phyloP scores from a whole-genome alignment of 1,284 basidiomycete genomes.

The Porodaedalea pini region DNA sequence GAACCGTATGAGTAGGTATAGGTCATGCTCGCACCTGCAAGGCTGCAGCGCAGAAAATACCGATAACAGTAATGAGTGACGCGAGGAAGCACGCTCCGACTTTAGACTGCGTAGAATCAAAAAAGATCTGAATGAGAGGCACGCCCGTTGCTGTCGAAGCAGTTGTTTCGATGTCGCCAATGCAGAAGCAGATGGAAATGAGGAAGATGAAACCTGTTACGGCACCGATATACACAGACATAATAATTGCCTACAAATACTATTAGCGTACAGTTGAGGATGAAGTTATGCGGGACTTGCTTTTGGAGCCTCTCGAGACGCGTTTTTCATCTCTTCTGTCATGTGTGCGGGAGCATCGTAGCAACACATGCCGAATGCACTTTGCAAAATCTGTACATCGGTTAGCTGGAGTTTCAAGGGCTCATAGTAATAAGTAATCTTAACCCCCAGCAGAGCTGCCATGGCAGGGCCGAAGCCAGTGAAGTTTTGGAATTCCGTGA shows the following conservation, averaged over 20 bases:
- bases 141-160: conserved; percentile 17
- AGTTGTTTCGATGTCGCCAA: conserved; percentile 16
- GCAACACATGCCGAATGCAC: conserved; percentile 20
- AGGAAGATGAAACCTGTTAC: conserved; percentile 20
- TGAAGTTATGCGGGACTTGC: neutral
- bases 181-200: conserved; percentile 20
- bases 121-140: conserved; percentile 21
- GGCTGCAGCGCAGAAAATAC: conserved; percentile 16
- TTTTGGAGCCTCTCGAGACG: conserved; percentile 18
- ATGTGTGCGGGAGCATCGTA: conserved; percentile 21
- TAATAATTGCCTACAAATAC: conserved; percentile 13
- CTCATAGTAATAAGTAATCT: neutral
- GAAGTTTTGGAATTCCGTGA: conserved; percentile 19
- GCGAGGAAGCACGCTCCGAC: conserved; percentile 17
- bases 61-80: conserved; percentile 15
- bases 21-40: conserved; percentile 2
- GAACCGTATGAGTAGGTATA: neutral
- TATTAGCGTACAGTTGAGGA: neutral
- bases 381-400: conserved; percentile 15
- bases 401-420: neutral
- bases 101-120: conserved; percentile 17
- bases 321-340: conserved; percentile 22
- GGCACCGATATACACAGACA: conserved; percentile 20
- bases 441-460: conserved; percentile 19
- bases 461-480: conserved; percentile 20